Evolutionary conservation across 2,329 filamentous ascomycete species (phyloP), one percentile per base, ranked within the genome.

Genomic region (Botryotinia narcissicola): DNA sequence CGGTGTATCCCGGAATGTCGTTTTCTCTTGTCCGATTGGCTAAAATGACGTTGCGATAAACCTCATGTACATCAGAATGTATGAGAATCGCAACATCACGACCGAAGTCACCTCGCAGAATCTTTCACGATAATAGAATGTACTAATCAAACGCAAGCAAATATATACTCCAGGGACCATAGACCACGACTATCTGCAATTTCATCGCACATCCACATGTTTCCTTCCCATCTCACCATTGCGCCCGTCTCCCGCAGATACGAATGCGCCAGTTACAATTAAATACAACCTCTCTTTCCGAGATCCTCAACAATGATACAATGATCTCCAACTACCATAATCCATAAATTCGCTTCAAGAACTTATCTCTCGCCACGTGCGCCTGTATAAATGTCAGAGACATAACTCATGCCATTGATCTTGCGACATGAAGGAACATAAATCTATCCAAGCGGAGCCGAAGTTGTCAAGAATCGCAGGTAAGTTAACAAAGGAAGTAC

Each of bases 381-480:
- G 48, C 22, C 10, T 51, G 22, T n/a, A 3, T 14, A 51, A 51
- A n/a, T 14, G 22, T n/a, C 22, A n/a, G 48, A n/a, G n/a, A 3
- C 10, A 51, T 51, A 14, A 51, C 48, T 51, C 48, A 51, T n/a
- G 48, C 48, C 10, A 14, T 51, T 25, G 12, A 14, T 51, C 14
- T 10, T 51, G 48, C 48, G 22, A 51, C 10, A 51, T 51, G 22
- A 51, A 51, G 22, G 48, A 51, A 14, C 10, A n/a, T 51, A 10
- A 51, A 51, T 51, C 48, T 51, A 51, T 14, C 22, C 22, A n/a
- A n/a, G 22, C 25, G 48, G 48, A n/a, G 48, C 25, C 48, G 48
- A 51, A n/a, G 22, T 10, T 51, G 48, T 51, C 9, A n/a, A 51
- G 22, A 51, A 93, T 93, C 61, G 93, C 95, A 85, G 89, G 86